phyloP scores from a whole-genome alignment of 257 asterid species.

The Lycium barbarum region DNA sequence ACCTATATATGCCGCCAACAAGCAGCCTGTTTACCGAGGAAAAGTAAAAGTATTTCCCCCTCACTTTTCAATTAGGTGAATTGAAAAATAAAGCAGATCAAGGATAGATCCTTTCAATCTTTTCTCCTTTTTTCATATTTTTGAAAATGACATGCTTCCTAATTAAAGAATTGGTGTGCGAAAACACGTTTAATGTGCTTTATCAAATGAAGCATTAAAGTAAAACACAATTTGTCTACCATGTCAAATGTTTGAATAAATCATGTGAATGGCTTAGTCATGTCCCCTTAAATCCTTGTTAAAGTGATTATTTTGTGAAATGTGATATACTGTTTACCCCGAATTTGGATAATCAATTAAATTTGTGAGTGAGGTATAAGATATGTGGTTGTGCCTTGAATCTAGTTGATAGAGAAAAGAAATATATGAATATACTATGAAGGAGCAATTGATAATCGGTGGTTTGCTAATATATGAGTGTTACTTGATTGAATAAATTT shows the following conservation, averaged over 20 bases:
- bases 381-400: too few relatives aligned
- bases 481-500: too few relatives aligned
- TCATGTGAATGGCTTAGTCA: background rate
- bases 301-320: too few relatives aligned
- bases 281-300: too few relatives aligned
- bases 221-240: conserved; percentile 5
- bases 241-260: background rate
- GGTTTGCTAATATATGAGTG: too few relatives aligned
- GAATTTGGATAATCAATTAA: too few relatives aligned
- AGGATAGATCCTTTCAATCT: background rate
- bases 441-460: too few relatives aligned
- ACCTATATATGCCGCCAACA: background rate
- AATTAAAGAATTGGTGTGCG: conserved; percentile 37
- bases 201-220: conserved; percentile 15
- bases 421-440: too few relatives aligned
- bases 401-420: too few relatives aligned
- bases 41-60: background rate
- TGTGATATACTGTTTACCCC: too few relatives aligned
- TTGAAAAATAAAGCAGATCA: background rate
- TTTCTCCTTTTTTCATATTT: conserved; percentile 1
- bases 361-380: too few relatives aligned
- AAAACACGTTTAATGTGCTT: conserved; percentile 29
- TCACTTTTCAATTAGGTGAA: background rate
- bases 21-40: conserved; percentile 10
- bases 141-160: conserved; percentile 17